Base-by-base conservation (phyloP, 164 flowering plant genomes). In the Dillenia suffruticosa region DNA sequence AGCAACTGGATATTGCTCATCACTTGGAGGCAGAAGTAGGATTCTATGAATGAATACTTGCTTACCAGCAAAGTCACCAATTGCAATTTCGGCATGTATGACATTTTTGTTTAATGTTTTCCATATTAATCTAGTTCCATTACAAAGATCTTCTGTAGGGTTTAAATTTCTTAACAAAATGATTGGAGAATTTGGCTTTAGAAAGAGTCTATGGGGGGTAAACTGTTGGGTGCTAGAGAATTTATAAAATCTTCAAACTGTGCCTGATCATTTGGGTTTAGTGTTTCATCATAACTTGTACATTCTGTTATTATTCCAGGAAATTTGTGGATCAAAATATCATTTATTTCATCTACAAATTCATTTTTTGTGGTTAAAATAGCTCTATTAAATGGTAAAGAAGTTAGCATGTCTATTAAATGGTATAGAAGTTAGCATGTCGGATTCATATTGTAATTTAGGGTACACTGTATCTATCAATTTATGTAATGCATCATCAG, bases 71-170 rank as follows among this genome's bases (percentile, higher is more conserved):
- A 44, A 12, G 3, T 51, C 26, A 2, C 70, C 70, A 2, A 53
- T 49, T 5, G 40, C 51, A 14, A 71, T 62, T 66, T 66, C 58
- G 8, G 63, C 69, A 53, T 61, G 12, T 8, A 71, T 66, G 10
- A 65, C 46, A 46, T 65, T 60, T 2, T 11, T 22, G 8, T 43
- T 47, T 10, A 62, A 62, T 9, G 12, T 10, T 45, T 19, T 46
- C 15, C 63, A 71, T 2, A 66, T 19, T 13, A 71, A 19, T 19
- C 70, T 14, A 8, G 66, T 61, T 9, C 63, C 74, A 46, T 70
- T 65, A 53, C 56, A 70, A 12, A 65, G 32, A 11, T 49, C 66
- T 9, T 57, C 43, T 10, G 57, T 24, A 5, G 63, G 66, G 54
- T 66, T 67, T 12, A 67, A 1, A 14, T 71, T 67, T 22, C 59